Percentiles rank a stretch among this genome's conserved stretches.
Conservation (phyloP, 2,329 filamentous ascomycete species). For the Fusarium poae region DNA sequence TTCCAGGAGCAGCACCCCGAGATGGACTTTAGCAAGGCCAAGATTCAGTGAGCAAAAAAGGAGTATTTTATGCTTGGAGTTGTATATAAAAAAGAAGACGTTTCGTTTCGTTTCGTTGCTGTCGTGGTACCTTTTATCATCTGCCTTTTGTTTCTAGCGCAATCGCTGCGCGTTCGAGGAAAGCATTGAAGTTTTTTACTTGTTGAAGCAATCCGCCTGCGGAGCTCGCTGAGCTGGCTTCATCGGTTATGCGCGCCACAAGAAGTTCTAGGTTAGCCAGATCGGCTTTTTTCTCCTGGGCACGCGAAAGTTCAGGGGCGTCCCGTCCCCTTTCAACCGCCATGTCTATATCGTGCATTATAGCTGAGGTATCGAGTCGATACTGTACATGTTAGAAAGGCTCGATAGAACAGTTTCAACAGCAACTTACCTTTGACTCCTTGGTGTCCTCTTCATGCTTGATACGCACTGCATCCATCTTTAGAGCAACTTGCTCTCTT, state of each 20-base stretch:
- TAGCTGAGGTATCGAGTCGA: constrained; percentile 66
- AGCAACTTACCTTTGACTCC: constrained; percentile 62
- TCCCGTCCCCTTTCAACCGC: constrained; percentile 65
- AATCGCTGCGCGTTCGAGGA: constrained; percentile 71
- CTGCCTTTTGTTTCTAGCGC: constrained; percentile 64
- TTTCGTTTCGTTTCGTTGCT: constrained; percentile 21
- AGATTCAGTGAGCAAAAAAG: constrained; percentile 65
- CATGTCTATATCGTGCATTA: constrained; percentile 73
- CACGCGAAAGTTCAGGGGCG: constrained; percentile 60
- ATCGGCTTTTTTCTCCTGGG: constrained; percentile 63
- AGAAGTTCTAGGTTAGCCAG: constrained; percentile 69
- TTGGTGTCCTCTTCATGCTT: constrained; percentile 69
- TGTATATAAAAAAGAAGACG: constrained; percentile 10
- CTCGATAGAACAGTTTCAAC: fast-evolving
- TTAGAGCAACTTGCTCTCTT: constrained; percentile 71
- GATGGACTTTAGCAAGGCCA: constrained; percentile 79
- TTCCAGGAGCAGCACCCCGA: constrained; percentile 85
- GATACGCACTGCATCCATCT: constrained; percentile 72
- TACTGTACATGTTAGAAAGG: constrained; percentile 49
- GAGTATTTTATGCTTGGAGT: constrained; percentile 17
- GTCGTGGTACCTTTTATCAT: constrained; percentile 25
- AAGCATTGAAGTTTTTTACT: constrained; percentile 72
- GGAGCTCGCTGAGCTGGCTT: constrained; percentile 64
- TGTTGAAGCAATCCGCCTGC: constrained; percentile 67
- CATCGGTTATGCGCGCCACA: constrained; percentile 66